Percentiles rank a stretch among this genome's conserved stretches.
These are phyloP conservation scores for Bassia scoparia DNA, from an alignment of 148 eudicot species.

Conservation along the genomic window DNA sequence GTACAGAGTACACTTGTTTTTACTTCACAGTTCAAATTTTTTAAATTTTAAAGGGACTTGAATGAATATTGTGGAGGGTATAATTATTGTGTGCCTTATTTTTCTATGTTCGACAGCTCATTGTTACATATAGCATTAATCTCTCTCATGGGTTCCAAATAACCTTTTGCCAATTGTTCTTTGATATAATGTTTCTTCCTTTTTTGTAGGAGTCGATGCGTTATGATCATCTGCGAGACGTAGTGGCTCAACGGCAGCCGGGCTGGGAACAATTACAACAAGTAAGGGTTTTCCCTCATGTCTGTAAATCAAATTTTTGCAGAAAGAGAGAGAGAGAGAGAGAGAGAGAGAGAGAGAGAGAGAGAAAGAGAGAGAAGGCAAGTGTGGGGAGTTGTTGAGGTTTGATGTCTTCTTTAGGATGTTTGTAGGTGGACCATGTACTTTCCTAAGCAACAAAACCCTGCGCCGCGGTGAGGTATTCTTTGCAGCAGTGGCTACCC, in stretches of 20 bases:
- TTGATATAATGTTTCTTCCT: slow-evolving; percentile 9
- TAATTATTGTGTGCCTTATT: not conserved
- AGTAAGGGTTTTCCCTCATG: slow-evolving; percentile 36
- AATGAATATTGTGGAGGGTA: not conserved
- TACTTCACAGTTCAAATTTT: not conserved
- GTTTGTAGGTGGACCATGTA: too few species aligned
- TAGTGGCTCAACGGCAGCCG: slow-evolving; percentile 68
- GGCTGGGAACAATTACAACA: slow-evolving; percentile 93
- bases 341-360: too few species aligned
- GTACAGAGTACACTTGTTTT: not conserved
- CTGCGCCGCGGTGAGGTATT: too few species aligned
- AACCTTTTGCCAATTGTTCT: not conserved
- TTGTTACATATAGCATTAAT: not conserved
- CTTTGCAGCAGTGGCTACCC: too few species aligned
- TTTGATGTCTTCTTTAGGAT: too few species aligned
- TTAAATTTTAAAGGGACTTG: not conserved
- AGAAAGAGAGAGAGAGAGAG: too few species aligned
- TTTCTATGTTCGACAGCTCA: not conserved
- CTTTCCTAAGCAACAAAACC: too few species aligned
- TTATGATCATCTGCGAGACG: slow-evolving; percentile 82
- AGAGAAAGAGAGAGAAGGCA: too few species aligned
- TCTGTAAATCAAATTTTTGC: slow-evolving; percentile 6
- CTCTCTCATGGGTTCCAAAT: not conserved
- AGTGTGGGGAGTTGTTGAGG: too few species aligned
- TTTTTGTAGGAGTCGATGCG: slow-evolving; percentile 67